Evolutionary conservation across 345 rosid species (phyloP).

Genomic region (Ailanthus altissimus): DNA sequence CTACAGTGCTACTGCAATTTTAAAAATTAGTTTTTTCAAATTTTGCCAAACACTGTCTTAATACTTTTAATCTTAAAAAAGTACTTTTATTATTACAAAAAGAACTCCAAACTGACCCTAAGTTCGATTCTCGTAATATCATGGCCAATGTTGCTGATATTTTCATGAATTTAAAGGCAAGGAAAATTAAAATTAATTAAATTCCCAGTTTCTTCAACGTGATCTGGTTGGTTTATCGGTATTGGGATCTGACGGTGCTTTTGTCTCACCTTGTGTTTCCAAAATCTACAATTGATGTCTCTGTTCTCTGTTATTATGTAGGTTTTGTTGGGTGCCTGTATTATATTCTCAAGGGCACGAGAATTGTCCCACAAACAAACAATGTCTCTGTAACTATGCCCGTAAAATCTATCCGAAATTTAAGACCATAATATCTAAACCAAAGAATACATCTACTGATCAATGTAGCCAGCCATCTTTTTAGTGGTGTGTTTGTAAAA

Average conservation of each 20-base stretch:
- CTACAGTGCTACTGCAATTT: too few relatives aligned
- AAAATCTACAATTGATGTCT: slow-evolving; percentile 21
- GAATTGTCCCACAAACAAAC: neutral
- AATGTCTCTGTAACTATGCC: neutral
- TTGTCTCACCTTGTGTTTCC: slow-evolving; percentile 34
- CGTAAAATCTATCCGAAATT: too few relatives aligned
- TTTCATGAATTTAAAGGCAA: neutral
- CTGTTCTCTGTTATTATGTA: neutral
- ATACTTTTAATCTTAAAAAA: too few relatives aligned
- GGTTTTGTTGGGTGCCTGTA: neutral
- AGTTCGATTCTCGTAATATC: neutral
- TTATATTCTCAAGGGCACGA: neutral
- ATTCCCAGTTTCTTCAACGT: neutral
- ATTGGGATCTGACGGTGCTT: slow-evolving; percentile 42
- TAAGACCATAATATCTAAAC: too few relatives aligned
- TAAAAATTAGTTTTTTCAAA: too few relatives aligned
- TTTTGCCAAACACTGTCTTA: too few relatives aligned
- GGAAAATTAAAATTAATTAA: neutral
- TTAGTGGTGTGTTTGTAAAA: too few relatives aligned
- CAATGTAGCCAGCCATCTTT: too few relatives aligned
- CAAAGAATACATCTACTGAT: too few relatives aligned
- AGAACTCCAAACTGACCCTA: too few relatives aligned
- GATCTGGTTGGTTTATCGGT: slow-evolving; percentile 27
- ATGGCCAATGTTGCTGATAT: neutral
- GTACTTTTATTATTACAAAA: too few relatives aligned